Conservation (phyloP, 805 yeast species). For the Komagataella kurtzmanii region DNA sequence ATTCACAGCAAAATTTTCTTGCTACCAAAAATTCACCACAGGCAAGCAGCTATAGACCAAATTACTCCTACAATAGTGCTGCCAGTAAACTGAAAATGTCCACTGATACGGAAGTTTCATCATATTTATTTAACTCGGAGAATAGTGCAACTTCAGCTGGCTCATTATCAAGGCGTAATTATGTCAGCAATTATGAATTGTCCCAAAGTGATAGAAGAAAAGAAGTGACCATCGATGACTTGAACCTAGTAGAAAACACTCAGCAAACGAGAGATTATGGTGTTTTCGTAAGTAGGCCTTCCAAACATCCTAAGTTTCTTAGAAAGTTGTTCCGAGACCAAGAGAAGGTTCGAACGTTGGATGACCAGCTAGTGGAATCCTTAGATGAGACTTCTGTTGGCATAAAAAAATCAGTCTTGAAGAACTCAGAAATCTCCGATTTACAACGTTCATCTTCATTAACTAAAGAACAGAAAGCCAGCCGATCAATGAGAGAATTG, state of each 20-base stretch:
- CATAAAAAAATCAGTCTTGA: slow-evolving; percentile 21
- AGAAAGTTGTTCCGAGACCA: slow-evolving; percentile 26
- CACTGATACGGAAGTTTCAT: slow-evolving; percentile 22
- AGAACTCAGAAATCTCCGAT: slow-evolving; percentile 25
- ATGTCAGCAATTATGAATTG: slow-evolving; percentile 12
- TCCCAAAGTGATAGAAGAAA: slow-evolving; percentile 10
- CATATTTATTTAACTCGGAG: slow-evolving; percentile 46
- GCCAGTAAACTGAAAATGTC: slow-evolving; percentile 17
- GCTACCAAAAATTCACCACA: background rate
- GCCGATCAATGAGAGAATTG: slow-evolving; percentile 52
- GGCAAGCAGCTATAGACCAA: background rate
- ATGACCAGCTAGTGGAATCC: slow-evolving; percentile 15
- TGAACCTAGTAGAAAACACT: background rate
- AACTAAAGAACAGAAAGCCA: slow-evolving; percentile 52
- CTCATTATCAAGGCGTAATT: slow-evolving; percentile 61
- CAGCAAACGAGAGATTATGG: background rate
- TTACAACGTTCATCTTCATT: slow-evolving; percentile 63
- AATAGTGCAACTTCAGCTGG: slow-evolving; percentile 87
- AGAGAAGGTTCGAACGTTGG: slow-evolving; percentile 17
- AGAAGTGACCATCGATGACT: slow-evolving; percentile 18
- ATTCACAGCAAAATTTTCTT: background rate
- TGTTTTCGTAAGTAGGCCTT: slow-evolving; percentile 27
- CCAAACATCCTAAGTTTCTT: slow-evolving; percentile 30
- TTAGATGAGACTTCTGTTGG: slow-evolving; percentile 18
- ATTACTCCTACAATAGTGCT: slow-evolving; percentile 4